These are phyloP conservation scores for Verbascum thapsus DNA, from an alignment of 257 asterid species.

Conservation along the genomic window DNA sequence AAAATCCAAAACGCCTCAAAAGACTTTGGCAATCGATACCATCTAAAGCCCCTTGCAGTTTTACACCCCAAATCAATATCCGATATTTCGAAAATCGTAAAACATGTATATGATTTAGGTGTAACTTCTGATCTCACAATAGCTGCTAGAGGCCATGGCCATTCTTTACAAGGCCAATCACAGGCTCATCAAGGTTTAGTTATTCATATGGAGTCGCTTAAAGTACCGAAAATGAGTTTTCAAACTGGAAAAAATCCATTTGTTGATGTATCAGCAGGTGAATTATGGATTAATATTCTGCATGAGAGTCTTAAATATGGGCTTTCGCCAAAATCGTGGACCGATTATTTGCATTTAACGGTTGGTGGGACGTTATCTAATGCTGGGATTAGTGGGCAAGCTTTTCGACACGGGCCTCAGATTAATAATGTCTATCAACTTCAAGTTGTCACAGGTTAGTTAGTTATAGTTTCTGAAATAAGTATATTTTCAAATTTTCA, in stretches of 20 bases:
- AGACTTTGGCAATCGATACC: constrained; percentile 76
- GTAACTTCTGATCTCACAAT: constrained; percentile 52
- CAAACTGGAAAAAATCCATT: constrained; percentile 49
- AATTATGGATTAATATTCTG: constrained; percentile 82
- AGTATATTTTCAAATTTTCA: too few species aligned
- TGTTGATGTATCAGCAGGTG: constrained; percentile 89
- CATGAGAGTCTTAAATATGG: constrained; percentile 76
- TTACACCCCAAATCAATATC: constrained; percentile 72
- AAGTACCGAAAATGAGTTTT: constrained; percentile 46
- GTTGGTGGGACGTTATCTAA: constrained; percentile 94
- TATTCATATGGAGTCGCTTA: constrained; percentile 68
- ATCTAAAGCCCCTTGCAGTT: constrained; percentile 63
- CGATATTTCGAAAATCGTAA: constrained; percentile 61
- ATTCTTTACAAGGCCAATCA: constrained; percentile 84
- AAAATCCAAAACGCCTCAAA: constrained; percentile 54
- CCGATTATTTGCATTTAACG: constrained; percentile 88
- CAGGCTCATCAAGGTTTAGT: constrained; percentile 75
- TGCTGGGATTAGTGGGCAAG: constrained; percentile 96
- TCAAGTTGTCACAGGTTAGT: constrained; percentile 86
- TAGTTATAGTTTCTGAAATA: too few species aligned
- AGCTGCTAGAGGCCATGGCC: constrained; percentile 89
- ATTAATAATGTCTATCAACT: constrained; percentile 83
- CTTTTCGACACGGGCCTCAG: constrained; percentile 90
- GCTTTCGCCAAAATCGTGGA: constrained; percentile 89
- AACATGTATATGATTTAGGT: constrained; percentile 50